Base-by-base conservation (phyloP, 768 basidiomycete genomes). In the Sarcodon aspratus region DNA sequence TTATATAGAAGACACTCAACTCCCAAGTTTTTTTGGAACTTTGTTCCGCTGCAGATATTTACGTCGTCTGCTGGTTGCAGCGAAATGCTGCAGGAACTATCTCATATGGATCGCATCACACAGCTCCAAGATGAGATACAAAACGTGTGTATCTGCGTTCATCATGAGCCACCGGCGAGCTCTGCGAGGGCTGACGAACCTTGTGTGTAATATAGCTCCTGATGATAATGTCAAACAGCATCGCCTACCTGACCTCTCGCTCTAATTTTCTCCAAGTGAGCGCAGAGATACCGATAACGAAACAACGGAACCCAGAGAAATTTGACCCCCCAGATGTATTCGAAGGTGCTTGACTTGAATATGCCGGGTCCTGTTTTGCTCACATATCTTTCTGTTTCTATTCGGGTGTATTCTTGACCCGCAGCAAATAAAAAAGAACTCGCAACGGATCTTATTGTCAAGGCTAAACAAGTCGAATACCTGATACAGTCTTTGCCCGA, bases 51-150 rank as follows among this genome's bases (percentile, higher is more conserved):
- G 32, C 37, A n/a, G 17, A 17, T 40, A 17, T 33, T 48, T 48
- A 36, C 44, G 31, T 34, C 35, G 37, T 42, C 33, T 33, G 38
- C 27, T 31, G 12, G 47, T 40, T 21, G 60, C 79, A 78, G 79
- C 77, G 85, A 69, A 71, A 90, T 90, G 86, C 86, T 90, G 76
- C 82, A 87, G 75, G 86, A 89, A 79, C 68, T 90, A 64, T 79
- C 86, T 65, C 81, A 88, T 72, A 93, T 93, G 92, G 91, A 94
- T 74, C 83, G 90, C 68, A 87, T 94, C 64, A 93, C 92, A 9
- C 92, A 94, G 64, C 80, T 94, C 48, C 90, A 93, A 72, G 85
- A 95, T 78, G 86, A 86, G 66, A 90, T 92, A 51, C 91, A 95
- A 66, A 80, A 86, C 69, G 88, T 85, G 48, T 47, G 69, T 53